phyloP scores from a whole-genome alignment of 169 alveolate genomes.

The Cardiosporidium cionae region DNA sequence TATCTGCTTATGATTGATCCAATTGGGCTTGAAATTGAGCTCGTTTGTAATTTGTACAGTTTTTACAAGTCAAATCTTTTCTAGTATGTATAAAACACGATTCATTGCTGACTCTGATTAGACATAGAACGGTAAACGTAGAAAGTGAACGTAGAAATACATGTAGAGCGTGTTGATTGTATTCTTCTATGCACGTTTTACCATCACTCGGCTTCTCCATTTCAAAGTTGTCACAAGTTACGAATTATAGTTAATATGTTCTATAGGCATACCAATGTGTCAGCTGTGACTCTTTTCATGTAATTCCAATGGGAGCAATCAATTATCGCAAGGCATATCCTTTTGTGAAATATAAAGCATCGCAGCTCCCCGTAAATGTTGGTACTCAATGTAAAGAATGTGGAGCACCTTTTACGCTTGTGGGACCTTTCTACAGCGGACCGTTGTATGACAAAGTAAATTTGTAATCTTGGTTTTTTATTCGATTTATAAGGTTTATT shows the following conservation, averaged over 20 bases:
- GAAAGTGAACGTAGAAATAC: no score
- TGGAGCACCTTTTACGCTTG: conserved; percentile 28
- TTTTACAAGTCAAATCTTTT: no score
- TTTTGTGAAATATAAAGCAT: conserved; percentile 4
- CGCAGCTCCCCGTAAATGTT: conserved; percentile 9
- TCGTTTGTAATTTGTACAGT: no score
- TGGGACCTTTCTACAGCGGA: conserved; percentile 61
- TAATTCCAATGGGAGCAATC: not conserved
- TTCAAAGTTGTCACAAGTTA: not conserved
- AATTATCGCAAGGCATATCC: conserved; percentile 7
- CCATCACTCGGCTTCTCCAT: not conserved
- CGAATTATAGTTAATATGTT: not conserved
- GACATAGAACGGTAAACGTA: no score
- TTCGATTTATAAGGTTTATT: no score
- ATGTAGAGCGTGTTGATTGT: no score
- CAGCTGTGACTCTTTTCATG: not conserved
- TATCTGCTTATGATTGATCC: no score
- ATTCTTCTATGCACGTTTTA: no score
- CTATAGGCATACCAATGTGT: not conserved
- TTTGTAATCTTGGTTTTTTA: not conserved
- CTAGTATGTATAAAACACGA: no score
- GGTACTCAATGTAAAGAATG: conserved; percentile 24
- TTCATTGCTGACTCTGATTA: no score
- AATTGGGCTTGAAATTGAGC: no score
- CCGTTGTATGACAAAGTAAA: conserved; percentile 47